Evolutionary conservation across 441 rosid genomes (phyloP), one percentile per base, ranked within the genome.

Genomic region (Adansonia grandidieri): DNA sequence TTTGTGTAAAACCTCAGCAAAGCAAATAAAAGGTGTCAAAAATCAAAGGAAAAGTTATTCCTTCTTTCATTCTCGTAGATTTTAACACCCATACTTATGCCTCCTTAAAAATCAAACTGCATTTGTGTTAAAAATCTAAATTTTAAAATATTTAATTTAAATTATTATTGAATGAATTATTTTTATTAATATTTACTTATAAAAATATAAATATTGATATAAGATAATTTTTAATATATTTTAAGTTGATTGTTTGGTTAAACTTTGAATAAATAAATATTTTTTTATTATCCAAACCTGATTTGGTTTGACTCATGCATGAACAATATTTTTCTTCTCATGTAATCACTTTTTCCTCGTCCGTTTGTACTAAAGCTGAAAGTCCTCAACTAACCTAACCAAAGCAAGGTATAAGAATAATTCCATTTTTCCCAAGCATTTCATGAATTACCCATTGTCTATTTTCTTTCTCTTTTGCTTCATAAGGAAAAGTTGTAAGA

Each of bases 391-490:
- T 58, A 64, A 71, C 79, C 77, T 44, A 62, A 44, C 2, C 44
- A 66, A 62, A 73, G 67, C 15, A 45, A 63, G 66, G 47, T 6
- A 56, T 19, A 65, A 67, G 6, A 24, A 72, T 24, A 28, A 75
- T 71, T 62, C 70, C 79, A 20, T 72, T 69, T 77, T 42, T 10
- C 40, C 64, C 9, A 75, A 24, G 63, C 69, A 14, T 75, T 75
- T 71, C 9, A n/a, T 47, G 2, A 9, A 47, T 50, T 60, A 32
- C 42, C 47, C 53, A 9, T 72, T 64, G 42, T 22, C 20, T 44
- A 54, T 56, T 78, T 32, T 66, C 80, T 78, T 47, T 77, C 75
- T 76, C 80, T 70, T 78, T 80, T 80, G 73, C 84, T 75, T 78
- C 76, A 17, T 42, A 48, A 78, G 71, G 77, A 78, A 64, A 80